phyloP scores from a whole-genome alignment of 164 flowering plant genomes.

The grape (Vitis vinifera) region DNA sequence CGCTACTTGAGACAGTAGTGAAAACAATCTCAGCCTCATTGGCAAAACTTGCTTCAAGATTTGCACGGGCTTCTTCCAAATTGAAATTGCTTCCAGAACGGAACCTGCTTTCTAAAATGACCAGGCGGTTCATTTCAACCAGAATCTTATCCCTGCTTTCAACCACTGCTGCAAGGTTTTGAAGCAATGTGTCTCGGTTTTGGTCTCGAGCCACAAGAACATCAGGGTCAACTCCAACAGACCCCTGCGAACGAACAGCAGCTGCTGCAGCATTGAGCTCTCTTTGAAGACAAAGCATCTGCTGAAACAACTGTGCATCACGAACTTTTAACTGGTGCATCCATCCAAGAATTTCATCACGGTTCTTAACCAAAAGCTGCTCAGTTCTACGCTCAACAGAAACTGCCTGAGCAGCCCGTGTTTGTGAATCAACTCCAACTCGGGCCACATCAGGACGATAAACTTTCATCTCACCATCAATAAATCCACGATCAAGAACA shows the following conservation, averaged over 20 bases:
- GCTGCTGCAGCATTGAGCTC: slow-evolving; percentile 77
- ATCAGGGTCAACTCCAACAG: slow-evolving; percentile 97
- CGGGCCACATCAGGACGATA: slow-evolving; percentile 97
- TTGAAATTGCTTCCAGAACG: slow-evolving; percentile 67
- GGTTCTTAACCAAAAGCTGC: slow-evolving; percentile 64
- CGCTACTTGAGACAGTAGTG: slow-evolving; percentile 96
- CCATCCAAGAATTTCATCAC: slow-evolving; percentile 76
- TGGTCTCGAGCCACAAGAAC: slow-evolving; percentile 85
- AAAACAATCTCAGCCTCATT: slow-evolving; percentile 98
- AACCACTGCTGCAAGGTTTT: slow-evolving; percentile 86
- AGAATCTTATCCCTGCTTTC: slow-evolving; percentile 83
- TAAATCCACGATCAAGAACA: slow-evolving; percentile 96
- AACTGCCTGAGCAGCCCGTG: slow-evolving; percentile 97
- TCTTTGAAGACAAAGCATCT: slow-evolving; percentile 69
- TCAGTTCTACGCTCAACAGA: slow-evolving; percentile 99
- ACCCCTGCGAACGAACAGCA: slow-evolving; percentile 81
- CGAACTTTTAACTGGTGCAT: slow-evolving; percentile 68
- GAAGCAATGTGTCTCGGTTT: slow-evolving; percentile 70
- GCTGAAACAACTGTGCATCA: slow-evolving; percentile 69
- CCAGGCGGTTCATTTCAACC: slow-evolving; percentile 86
- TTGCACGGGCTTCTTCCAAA: slow-evolving; percentile 87
- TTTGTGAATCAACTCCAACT: slow-evolving; percentile 93
- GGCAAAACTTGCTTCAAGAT: slow-evolving; percentile 96
- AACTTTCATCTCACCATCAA: slow-evolving; percentile 98
- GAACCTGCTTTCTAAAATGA: slow-evolving; percentile 71